Conservation (phyloP, 1,284 basidiomycete genomes). For the Leccinum pseudoinsigne region DNA sequence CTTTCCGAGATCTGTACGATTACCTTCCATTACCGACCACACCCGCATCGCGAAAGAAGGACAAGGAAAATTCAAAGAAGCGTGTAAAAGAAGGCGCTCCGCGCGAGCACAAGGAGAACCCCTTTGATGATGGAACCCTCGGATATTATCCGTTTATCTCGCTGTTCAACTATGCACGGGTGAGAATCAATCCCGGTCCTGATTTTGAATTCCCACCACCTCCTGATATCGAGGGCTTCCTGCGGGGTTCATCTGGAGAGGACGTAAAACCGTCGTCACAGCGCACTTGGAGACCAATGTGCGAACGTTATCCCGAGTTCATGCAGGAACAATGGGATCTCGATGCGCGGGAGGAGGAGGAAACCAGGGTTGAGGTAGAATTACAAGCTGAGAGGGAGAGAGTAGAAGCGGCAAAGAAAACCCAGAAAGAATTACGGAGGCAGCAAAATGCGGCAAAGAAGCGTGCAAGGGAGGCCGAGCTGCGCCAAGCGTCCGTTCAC, state of each 20-base stretch:
- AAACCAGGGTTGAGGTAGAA: constrained; percentile 46
- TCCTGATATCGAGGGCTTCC: constrained; percentile 63
- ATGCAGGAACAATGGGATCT: constrained; percentile 76
- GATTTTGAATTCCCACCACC: constrained; percentile 81
- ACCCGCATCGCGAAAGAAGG: constrained; percentile 53
- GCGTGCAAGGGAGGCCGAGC: constrained; percentile 40
- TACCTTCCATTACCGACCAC: constrained; percentile 82
- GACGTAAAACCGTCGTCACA: constrained; percentile 36
- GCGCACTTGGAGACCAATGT: constrained; percentile 72
- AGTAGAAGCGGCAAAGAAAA: constrained; percentile 48
- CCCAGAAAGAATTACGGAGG: constrained; percentile 49
- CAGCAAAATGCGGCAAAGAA: constrained; percentile 53
- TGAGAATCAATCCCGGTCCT: constrained; percentile 86
- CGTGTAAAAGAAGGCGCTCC: constrained; percentile 59
- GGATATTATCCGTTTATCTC: constrained; percentile 97
- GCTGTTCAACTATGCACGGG: constrained; percentile 88
- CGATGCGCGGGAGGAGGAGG: constrained; percentile 67
- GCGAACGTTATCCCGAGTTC: constrained; percentile 77
- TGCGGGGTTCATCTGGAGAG: constrained; percentile 38
- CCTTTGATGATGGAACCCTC: constrained; percentile 91
- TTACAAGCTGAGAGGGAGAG: constrained; percentile 42
- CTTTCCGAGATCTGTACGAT: constrained; percentile 90
- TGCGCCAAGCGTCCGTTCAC: constrained; percentile 24
- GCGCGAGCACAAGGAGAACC: constrained; percentile 79
- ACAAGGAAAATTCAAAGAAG: constrained; percentile 49